phyloP scores from a whole-genome alignment of 345 rosid species.

The Populus davidiana region DNA sequence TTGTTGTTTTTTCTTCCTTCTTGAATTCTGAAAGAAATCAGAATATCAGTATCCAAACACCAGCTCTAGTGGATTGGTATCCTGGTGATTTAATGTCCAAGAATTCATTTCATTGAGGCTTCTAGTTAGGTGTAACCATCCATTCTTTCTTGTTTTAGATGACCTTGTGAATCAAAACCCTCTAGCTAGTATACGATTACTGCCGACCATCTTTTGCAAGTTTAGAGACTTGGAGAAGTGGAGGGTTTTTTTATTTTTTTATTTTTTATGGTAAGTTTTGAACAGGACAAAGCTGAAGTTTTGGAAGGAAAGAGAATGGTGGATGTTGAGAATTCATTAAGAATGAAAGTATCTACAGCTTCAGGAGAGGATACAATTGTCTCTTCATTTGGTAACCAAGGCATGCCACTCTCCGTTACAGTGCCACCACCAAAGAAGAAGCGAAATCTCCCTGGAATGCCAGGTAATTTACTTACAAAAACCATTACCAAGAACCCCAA shows the following conservation, averaged over 20 bases:
- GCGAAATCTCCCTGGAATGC: constrained; percentile 84
- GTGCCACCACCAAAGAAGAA: constrained; percentile 47
- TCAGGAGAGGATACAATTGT: constrained; percentile 34
- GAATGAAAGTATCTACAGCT: constrained; percentile 42
- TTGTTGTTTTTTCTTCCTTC: neutral
- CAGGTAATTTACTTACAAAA: constrained; percentile 41
- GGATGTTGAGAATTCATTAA: constrained; percentile 41
- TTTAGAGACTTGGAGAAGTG: neutral
- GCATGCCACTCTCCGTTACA: constrained; percentile 16
- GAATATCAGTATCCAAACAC: neutral
- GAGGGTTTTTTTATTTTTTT: neutral
- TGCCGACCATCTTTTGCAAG: neutral
- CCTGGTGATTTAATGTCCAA: neutral
- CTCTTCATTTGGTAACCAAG: constrained; percentile 28
- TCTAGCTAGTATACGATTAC: neutral
- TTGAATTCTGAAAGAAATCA: constrained; percentile 1
- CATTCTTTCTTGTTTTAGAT: constrained; percentile 1
- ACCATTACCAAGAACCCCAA: neutral
- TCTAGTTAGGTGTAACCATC: constrained; percentile 4
- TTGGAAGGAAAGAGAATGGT: constrained; percentile 19
- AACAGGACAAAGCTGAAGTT: neutral
- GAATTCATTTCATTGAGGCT: constrained; percentile 2
- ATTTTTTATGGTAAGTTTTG: neutral
- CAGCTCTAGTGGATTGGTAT: constrained; percentile 10
- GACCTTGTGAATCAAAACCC: constrained; percentile 5